Evolutionary conservation across 371 early-diverging fungal genomes (phyloP).

Genomic region (Apophysomyces sp.): DNA sequence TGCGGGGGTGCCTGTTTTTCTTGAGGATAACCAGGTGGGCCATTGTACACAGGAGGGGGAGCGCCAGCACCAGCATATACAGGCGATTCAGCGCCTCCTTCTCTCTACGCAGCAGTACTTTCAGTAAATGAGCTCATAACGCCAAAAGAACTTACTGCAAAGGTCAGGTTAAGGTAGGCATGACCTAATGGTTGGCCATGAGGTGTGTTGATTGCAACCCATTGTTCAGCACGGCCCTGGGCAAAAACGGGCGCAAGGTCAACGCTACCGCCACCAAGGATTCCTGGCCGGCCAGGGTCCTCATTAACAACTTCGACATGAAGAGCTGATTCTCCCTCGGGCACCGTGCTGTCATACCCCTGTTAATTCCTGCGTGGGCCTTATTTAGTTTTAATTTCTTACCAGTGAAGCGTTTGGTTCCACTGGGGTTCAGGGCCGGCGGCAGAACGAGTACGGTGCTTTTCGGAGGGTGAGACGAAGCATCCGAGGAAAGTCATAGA

Average conservation of each 20-base stretch:
- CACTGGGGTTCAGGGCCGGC: constrained; percentile 38
- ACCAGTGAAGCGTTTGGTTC: constrained; percentile 32
- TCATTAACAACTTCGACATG: constrained; percentile 39
- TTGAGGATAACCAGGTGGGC: constrained; percentile 12
- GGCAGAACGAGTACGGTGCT: constrained; percentile 40
- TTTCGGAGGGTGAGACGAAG: constrained; percentile 32
- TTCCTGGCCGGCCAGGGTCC: constrained; percentile 28
- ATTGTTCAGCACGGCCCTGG: constrained; percentile 23
- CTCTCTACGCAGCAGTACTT: neutral
- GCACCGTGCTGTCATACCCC: constrained; percentile 20
- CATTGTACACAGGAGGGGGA: constrained; percentile 13
- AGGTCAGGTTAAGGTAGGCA: constrained; percentile 14
- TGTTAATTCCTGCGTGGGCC: neutral
- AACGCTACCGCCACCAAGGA: constrained; percentile 29
- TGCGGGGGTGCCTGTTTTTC: constrained; percentile 12
- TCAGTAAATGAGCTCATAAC: neutral
- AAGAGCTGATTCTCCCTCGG: constrained; percentile 13
- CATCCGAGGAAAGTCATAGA: constrained; percentile 36
- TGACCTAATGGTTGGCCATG: constrained; percentile 24
- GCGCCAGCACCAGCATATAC: neutral
- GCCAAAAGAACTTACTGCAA: constrained; percentile 12
- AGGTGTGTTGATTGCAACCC: constrained; percentile 26
- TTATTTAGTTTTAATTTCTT: constrained; percentile 1
- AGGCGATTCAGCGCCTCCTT: neutral
- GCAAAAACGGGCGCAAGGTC: constrained; percentile 19